Evolutionary conservation across 2,329 filamentous ascomycete species (phyloP), one percentile per base, ranked within the genome.

Genomic region (Xylariales sp.): DNA sequence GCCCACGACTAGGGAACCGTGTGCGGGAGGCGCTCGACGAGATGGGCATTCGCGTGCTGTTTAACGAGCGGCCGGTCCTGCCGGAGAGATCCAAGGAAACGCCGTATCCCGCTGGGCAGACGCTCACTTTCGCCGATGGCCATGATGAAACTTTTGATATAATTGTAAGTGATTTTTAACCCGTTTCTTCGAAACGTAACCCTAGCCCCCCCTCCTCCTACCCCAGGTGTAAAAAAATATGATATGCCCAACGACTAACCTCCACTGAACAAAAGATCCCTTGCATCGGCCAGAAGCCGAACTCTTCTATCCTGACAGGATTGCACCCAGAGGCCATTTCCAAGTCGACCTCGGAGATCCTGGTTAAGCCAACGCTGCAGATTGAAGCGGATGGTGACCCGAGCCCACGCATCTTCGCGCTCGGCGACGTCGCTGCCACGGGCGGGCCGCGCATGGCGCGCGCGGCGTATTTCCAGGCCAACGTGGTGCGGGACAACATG

Each of bases 351-450:
- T 72, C 70, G 2, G 67, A 72, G 40, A 70, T 82, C 46, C 61
- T 62, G 1, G 73, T 83, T 17, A 67, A 69, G 33, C 63, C 70
- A 0, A 79, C 72, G 0, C 61, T 85, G 21, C 79, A 83, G 43
- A 61, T 85, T 12, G 50, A 57, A 6, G 70, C 76, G 46, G 56
- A 64, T 2, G 41, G 44, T 0, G 61, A 71, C 7, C 62, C 67
- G 2, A 69, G 78, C 42, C n/a, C n/a, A n/a, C 8, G 23, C 8
- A 63, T 84, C 3, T 85, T 79, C 47, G 74, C 73, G 2, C 70
- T 77, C n/a, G 81, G 81, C 14, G 81, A 85, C 44, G 75, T 85
- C 5, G 71, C 77, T 4, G 72, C 75, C 18, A 69, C 68, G 1
- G 64, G 66, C 1, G 56, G 61, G 24, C 71, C 69, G 29, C 71